phyloP scores from a whole-genome alignment of 306 rosid species.

The Lathyrus oleraceus region DNA sequence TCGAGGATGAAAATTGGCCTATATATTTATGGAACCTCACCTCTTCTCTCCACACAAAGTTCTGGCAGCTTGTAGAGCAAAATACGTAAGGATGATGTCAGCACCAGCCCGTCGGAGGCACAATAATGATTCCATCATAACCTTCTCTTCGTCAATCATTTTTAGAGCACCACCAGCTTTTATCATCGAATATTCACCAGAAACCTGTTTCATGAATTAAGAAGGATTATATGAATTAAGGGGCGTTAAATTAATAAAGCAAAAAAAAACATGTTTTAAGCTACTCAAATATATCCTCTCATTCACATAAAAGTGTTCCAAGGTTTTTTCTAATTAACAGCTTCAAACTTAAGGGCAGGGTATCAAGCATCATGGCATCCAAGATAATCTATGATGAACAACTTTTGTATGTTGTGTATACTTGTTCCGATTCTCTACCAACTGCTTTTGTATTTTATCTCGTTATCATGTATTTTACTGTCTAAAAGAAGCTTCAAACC shows the following conservation, averaged over 20 bases:
- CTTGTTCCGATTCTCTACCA: background rate
- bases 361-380: slow-evolving; percentile 2
- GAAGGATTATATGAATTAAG: background rate
- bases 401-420: background rate
- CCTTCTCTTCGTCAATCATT: slow-evolving; percentile 91
- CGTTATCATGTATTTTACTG: slow-evolving; percentile 3
- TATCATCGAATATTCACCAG: slow-evolving; percentile 97
- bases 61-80: slow-evolving; percentile 87
- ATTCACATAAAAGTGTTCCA: background rate
- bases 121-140: slow-evolving; percentile 90
- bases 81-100: slow-evolving; percentile 84
- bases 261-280: slow-evolving; percentile 8
- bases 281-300: slow-evolving; percentile 2
- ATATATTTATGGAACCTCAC: slow-evolving; percentile 35
- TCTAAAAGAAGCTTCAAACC: background rate
- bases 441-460: background rate
- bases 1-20: slow-evolving; percentile 18
- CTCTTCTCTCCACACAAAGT: slow-evolving; percentile 80
- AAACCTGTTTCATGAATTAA: slow-evolving; percentile 56
- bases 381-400: slow-evolving; percentile 13
- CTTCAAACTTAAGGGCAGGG: slow-evolving; percentile 8
- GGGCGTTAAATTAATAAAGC: background rate
- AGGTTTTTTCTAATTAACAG: slow-evolving; percentile 14
- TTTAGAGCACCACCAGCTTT: slow-evolving; percentile 84
- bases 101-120: slow-evolving; percentile 97